Evolutionary conservation across 148 eudicot genomes (phyloP), one percentile per base, ranked within the genome.

Genomic region (Nepenthes gracilis): DNA sequence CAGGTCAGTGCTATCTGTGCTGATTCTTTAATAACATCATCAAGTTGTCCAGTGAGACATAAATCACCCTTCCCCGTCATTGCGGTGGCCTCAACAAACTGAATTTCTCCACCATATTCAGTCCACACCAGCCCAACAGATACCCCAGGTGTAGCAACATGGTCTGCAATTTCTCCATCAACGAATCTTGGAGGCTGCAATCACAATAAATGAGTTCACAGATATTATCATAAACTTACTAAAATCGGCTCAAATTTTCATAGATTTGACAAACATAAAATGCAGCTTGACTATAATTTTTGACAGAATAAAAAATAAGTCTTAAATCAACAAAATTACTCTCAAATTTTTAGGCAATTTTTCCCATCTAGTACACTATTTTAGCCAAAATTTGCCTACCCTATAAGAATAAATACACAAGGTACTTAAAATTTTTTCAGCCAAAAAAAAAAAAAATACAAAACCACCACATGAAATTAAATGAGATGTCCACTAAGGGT

Each of bases 101-200:
- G 99, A 58, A 94, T 95, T 73, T 86, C 97, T 43, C 99, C 99
- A 37, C 97, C 99, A 51, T 84, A 87, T 60, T 81, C 75, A 33
- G 97, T 89, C 99, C 99, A 94, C 43, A 94, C 99, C 65, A 94
- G 83, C 57, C 97, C 99, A 47, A 94, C 87, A 66, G 95, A 84
- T 59, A 94, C 74, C 34, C 99, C 99, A 55, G 99, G 97, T 55
- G 74, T 75, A 55, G 97, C 81, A 58, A 94, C 99, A 59, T 95
- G 85, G 65, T 94, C 99, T 35, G 80, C 87, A 54, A 95, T 77
- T 81, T 94, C 99, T 74, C 68, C 77, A 60, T 94, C 97, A 83
- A 89, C 99, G 78, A 73, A 94, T 68, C 81, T 84, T 35, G 99
- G 99, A 47, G 97, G 99, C 99, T 94, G 84, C 75, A 70, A 5